phyloP scores from a whole-genome alignment of 2,329 filamentous ascomycete species.

The Cercospora citrullina region DNA sequence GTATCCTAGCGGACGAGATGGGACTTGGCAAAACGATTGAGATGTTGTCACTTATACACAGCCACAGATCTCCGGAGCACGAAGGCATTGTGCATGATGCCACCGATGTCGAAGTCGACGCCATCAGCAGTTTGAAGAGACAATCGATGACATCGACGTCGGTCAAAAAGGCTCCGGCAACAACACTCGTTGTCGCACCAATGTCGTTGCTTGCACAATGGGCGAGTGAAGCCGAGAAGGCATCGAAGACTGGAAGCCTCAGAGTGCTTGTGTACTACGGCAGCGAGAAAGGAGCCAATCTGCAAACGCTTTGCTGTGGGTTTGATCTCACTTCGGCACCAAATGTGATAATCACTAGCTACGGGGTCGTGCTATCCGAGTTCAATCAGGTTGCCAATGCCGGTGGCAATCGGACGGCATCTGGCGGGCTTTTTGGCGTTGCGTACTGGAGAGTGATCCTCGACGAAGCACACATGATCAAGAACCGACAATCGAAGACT shows the following conservation, averaged over 20 bases:
- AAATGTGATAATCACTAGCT: conserved; percentile 91
- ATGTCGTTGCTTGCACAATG: conserved; percentile 97
- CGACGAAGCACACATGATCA: conserved; percentile 94
- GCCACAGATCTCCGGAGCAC: conserved; percentile 62
- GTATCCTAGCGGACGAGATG: conserved; percentile 95
- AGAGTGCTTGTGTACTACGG: conserved; percentile 92
- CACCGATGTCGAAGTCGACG: conserved; percentile 35
- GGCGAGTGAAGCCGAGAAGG: conserved; percentile 92
- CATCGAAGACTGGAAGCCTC: conserved; percentile 78
- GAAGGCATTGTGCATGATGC: conserved; percentile 33
- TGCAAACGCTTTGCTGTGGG: conserved; percentile 75
- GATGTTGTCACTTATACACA: conserved; percentile 91
- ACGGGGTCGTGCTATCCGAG: conserved; percentile 87
- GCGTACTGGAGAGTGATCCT: conserved; percentile 94
- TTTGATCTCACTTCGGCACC: conserved; percentile 74
- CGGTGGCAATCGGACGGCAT: conserved; percentile 60
- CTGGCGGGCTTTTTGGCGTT: conserved; percentile 75
- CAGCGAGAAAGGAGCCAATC: conserved; percentile 73
- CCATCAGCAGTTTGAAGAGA: conserved; percentile 63
- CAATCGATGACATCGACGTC: conserved; percentile 58
- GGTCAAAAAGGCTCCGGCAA: conserved; percentile 73
- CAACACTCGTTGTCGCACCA: conserved; percentile 91
- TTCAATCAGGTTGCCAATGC: conserved; percentile 68
- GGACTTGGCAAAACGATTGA: conserved; percentile 97
- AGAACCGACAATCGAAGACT: conserved; percentile 82